These are phyloP conservation scores for Neocatenulostroma microsporum DNA, from an alignment of 2,329 filamentous ascomycete species.

Conservation along the genomic window DNA sequence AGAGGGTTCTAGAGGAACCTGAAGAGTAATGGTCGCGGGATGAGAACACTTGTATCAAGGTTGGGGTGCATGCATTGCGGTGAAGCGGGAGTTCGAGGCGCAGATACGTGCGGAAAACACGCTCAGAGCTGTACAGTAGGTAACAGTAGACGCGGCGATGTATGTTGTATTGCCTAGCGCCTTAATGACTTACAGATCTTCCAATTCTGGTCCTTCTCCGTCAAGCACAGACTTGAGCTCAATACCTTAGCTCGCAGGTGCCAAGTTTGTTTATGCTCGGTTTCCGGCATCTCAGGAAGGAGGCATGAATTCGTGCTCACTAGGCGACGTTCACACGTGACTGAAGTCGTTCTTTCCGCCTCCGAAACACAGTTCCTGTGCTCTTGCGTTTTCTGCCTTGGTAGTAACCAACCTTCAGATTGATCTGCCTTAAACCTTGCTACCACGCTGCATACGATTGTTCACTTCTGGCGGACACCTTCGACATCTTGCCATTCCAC, in stretches of 20 bases:
- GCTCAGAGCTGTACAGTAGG: slow-evolving; percentile 2
- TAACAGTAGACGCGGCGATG: background rate
- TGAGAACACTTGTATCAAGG: background rate
- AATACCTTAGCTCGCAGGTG: too few species aligned
- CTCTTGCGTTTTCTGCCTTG: too few species aligned
- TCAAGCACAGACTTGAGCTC: background rate
- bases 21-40: background rate
- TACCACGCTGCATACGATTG: background rate
- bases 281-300: background rate
- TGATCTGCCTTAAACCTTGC: background rate
- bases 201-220: background rate
- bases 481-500: background rate
- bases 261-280: too few species aligned
- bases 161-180: background rate
- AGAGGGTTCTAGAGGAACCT: slow-evolving; percentile 18
- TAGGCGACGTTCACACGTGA: background rate
- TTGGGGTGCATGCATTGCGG: background rate
- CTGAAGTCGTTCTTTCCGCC: too few species aligned
- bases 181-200: background rate
- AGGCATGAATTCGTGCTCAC: background rate
- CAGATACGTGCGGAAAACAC: background rate
- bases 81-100: slow-evolving; percentile 1
- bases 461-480: background rate
- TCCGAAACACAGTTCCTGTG: too few species aligned
- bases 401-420: background rate